Evolutionary conservation across 805 yeast genomes (phyloP).

Genomic region (Novakomyces olei): DNA sequence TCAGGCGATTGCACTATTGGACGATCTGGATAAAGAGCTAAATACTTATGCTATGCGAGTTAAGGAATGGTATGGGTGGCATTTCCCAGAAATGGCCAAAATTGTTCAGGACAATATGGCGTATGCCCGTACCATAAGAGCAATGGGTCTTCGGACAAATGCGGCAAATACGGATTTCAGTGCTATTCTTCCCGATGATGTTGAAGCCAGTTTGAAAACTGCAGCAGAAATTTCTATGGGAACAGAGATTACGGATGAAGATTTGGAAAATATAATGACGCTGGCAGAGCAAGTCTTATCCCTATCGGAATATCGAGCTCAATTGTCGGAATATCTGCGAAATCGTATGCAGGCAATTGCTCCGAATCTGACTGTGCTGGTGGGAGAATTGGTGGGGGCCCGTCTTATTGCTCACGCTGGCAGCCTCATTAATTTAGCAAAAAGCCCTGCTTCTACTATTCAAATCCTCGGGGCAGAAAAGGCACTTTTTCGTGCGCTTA

Average conservation of each 20-base stretch:
- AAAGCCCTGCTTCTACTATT: slow-evolving; percentile 96
- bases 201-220: slow-evolving; percentile 73
- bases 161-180: slow-evolving; percentile 80
- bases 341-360: slow-evolving; percentile 98
- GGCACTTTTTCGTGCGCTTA: slow-evolving; percentile 94
- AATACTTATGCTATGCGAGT: slow-evolving; percentile 97
- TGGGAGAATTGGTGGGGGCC: slow-evolving; percentile 97
- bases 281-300: slow-evolving; percentile 93
- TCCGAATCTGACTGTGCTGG: slow-evolving; percentile 84
- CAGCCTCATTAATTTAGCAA: slow-evolving; percentile 77
- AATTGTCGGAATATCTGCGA: slow-evolving; percentile 69
- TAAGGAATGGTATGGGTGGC: slow-evolving; percentile 99
- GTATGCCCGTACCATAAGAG: slow-evolving; percentile 76
- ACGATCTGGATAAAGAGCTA: slow-evolving; percentile 90
- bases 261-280: slow-evolving; percentile 66
- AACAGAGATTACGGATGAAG: slow-evolving; percentile 87
- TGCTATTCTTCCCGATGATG: slow-evolving; percentile 76
- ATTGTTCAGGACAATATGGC: slow-evolving; percentile 90
- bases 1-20: slow-evolving; percentile 92
- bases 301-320: slow-evolving; percentile 90
- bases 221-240: slow-evolving; percentile 99
- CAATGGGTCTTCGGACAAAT: slow-evolving; percentile 84
- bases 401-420: slow-evolving; percentile 96
- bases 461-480: slow-evolving; percentile 98
- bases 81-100: slow-evolving; percentile 97